phyloP scores from a whole-genome alignment of 2,329 filamentous ascomycete genomes.

The Aspergillus unguis region DNA sequence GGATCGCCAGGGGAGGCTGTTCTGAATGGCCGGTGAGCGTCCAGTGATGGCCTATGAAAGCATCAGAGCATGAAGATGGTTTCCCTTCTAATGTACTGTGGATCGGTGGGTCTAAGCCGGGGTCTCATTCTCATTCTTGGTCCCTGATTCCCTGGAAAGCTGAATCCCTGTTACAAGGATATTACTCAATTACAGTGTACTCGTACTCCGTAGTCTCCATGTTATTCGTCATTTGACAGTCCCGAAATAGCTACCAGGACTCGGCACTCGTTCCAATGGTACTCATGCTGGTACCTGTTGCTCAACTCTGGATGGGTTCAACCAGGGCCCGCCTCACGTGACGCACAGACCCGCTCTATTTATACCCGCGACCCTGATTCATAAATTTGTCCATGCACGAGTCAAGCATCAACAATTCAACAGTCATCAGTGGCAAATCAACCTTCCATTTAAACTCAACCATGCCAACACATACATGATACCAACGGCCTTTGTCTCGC shows the following conservation, averaged over 20 bases:
- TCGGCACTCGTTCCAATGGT: no score
- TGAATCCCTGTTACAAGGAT: slow-evolving; percentile 1
- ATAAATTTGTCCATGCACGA: background rate
- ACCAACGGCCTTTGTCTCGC: slow-evolving; percentile 2
- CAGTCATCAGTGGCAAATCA: background rate
- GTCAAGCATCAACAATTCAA: background rate
- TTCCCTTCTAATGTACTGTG: slow-evolving; percentile 7
- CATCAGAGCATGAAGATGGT: slow-evolving; percentile 15
- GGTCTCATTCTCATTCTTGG: slow-evolving; percentile 2
- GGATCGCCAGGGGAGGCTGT: slow-evolving; percentile 13
- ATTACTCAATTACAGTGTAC: no score
- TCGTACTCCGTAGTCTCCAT: background rate
- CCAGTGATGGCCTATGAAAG: background rate
- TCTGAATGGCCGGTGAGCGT: background rate
- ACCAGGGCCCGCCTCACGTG: background rate
- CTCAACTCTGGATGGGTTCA: no score
- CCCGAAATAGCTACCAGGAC: no score
- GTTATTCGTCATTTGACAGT: background rate
- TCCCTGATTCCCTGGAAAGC: slow-evolving; percentile 2
- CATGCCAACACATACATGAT: background rate
- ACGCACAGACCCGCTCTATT: background rate
- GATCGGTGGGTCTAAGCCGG: slow-evolving; percentile 10
- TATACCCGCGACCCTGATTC: slow-evolving; percentile 1
- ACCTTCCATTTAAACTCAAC: background rate
- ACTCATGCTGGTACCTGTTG: no score